Evolutionary conservation across 169 alveolate genomes (phyloP), one percentile per base, ranked within the genome.

Genomic region (Perkinsus chesapeaki): DNA sequence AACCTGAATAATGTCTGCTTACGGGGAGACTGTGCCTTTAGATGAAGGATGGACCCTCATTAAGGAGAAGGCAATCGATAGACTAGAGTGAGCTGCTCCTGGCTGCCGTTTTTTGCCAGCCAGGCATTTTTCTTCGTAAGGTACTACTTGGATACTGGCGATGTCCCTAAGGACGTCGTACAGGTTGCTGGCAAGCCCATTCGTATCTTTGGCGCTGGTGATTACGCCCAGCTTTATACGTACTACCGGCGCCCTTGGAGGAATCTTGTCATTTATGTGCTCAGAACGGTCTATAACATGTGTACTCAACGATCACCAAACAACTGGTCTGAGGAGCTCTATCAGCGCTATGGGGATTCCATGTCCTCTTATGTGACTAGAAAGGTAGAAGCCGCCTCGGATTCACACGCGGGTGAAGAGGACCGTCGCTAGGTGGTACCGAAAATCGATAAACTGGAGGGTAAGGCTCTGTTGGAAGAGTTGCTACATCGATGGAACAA

Each of bases 271-370:
- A 34, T 34, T 60, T 27, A 23, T 23, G 31, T 1, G 12, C 92
- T 39, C 94, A 95, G 96, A 95, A 95, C 95, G 36, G 96, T 95
- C 91, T 95, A 95, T 93, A 95, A 94, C 93, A 95, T 95, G 96
- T 95, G 96, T 92, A 95, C 96, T 34, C 96, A 95, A 95, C 95
- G 96, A 48, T 92, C 95, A 0, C 96, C 96, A 0, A 94, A 95
- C 96, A 95, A 95, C 73, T 95, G 95, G 95, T 95, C 96, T 0
- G 95, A 94, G 91, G 95, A 95, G 48, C 95, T 95, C 43, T 95
- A 95, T 91, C 94, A 95, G 94, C 95, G 95, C 23, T 95, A 95
- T 39, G 96, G 96, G 12, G 95, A 94, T 91, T 94, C 96, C 10
- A 93, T 95, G 73, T 93, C 95, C 39, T 93, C 93, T 48, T 95